Base-by-base conservation (phyloP, 202 grass and related monocot genomes). In the Setaria viridis region DNA sequence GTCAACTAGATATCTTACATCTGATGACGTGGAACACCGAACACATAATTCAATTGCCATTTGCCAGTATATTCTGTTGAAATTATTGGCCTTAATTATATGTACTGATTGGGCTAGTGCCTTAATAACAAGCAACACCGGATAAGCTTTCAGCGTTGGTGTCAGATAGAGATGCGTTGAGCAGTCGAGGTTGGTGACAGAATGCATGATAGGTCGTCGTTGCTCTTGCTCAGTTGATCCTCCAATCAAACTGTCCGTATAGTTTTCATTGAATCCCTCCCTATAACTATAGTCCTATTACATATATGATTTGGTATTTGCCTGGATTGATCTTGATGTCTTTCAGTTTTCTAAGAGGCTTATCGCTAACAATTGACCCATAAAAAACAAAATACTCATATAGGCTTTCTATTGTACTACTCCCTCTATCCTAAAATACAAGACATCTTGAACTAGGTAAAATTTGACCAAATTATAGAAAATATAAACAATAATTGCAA, bases 71-170 rank as follows among this genome's bases (percentile, higher is more conserved):
- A 83, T 84, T 75, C 64, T 63, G 54, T 12, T 70, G 79, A 32
- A 62, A 88, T 55, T 62, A 88, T 87, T 88, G 72, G 20, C 70
- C 70, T 25, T 81, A 87, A 81, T 2, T 81, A 81, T 81, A n/a
- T 3, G 3, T 11, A 25, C 21, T 75, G 13, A 12, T 21, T 63
- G 43, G 20, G 50, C 25, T 25, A 30, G 20, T 9, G 60, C 39
- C 32, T 41, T 25, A 25, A 25, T 62, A 76, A 76, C 53, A 41
- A 43, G 71, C 25, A 12, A 51, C 62, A 69, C 19, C 49, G 79
- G 85, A 87, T 87, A 87, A 87, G 71, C 59, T 75, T 76, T 82
- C 71, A 76, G 16, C 35, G 25, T 51, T 47, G 32, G 34, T 21
- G 56, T 43, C 3, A 48, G 20, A 37, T 30, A 43, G 4, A 78